These are phyloP conservation scores for Didymella exigua DNA, from an alignment of 2,329 filamentous ascomycete species.

Conservation along the genomic window DNA sequence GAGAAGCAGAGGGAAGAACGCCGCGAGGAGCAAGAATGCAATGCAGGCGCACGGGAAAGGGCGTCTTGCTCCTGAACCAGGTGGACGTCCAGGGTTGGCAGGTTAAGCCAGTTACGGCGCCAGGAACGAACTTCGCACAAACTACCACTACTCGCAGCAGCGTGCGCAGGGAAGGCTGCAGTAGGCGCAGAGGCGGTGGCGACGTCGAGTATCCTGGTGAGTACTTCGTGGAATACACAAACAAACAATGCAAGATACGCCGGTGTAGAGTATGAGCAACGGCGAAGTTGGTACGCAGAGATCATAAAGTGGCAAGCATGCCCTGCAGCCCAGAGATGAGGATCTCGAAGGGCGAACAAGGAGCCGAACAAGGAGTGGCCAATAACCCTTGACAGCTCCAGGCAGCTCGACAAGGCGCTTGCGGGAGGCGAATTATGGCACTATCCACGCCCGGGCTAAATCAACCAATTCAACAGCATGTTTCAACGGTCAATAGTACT, in stretches of 20 bases:
- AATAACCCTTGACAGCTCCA: slow-evolving; percentile 18
- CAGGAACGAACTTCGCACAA: slow-evolving; percentile 18
- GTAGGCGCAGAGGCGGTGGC: background rate
- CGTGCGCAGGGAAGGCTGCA: background rate
- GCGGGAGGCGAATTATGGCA: slow-evolving; percentile 23
- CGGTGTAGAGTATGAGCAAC: background rate
- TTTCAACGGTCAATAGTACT: slow-evolving; percentile 26
- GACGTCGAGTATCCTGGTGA: background rate
- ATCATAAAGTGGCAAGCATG: slow-evolving; percentile 15
- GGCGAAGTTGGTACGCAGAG: slow-evolving; percentile 1
- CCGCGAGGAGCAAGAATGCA: slow-evolving; percentile 14
- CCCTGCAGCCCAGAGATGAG: slow-evolving; percentile 20
- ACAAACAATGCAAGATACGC: background rate
- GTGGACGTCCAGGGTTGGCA: slow-evolving; percentile 14
- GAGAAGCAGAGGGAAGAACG: slow-evolving; percentile 25
- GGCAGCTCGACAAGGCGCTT: slow-evolving; percentile 25
- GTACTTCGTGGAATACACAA: background rate
- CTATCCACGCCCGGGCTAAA: slow-evolving; percentile 30
- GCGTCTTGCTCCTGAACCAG: slow-evolving; percentile 10
- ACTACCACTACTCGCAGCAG: slow-evolving; percentile 10
- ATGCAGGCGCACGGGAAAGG: slow-evolving; percentile 14
- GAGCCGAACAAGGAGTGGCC: slow-evolving; percentile 18
- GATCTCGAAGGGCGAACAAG: slow-evolving; percentile 26
- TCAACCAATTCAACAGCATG: slow-evolving; percentile 17
- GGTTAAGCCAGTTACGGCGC: slow-evolving; percentile 14